Conservation (phyloP, 768 basidiomycete genomes). For the Leucocoprinus birnbaumii region DNA sequence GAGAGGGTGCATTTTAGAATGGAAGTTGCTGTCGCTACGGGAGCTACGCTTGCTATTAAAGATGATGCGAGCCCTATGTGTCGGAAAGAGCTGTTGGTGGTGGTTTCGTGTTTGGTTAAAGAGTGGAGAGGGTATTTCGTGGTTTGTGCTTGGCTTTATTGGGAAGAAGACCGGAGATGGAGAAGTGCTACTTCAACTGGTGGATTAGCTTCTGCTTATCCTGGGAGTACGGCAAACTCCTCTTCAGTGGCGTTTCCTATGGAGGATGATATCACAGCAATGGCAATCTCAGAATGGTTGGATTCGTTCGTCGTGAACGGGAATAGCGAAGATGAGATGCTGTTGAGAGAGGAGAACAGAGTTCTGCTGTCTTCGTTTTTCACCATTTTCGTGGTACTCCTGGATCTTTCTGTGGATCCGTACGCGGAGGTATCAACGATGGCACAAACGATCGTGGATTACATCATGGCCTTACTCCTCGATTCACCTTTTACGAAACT, state of each 20-base stretch:
- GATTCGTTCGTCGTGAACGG: constrained; percentile 42
- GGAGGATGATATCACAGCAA: constrained; percentile 71
- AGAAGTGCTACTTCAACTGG: constrained; percentile 26
- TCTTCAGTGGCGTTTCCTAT: constrained; percentile 26
- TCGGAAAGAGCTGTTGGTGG: constrained; percentile 86
- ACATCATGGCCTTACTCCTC: constrained; percentile 84
- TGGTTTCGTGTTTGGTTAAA: constrained; percentile 90
- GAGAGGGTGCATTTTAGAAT: constrained; percentile 81
- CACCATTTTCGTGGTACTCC: constrained; percentile 83
- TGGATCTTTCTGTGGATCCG: constrained; percentile 91
- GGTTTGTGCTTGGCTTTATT: constrained; percentile 94
- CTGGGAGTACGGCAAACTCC: constrained; percentile 20
- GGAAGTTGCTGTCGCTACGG: constrained; percentile 91
- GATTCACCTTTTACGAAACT: constrained; percentile 86
- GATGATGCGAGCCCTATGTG: constrained; percentile 97
- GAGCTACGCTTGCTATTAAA: constrained; percentile 82
- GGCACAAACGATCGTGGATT: constrained; percentile 90
- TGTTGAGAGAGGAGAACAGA: constrained; percentile 76
- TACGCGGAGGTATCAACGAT: constrained; percentile 90
- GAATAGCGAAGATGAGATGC: constrained; percentile 48
- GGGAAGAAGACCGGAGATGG: constrained; percentile 85
- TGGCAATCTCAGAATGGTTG: constrained; percentile 78
- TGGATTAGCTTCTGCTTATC: background rate
- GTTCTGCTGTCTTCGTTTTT: constrained; percentile 90
- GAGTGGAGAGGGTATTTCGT: constrained; percentile 98